Evolutionary conservation across 2,329 filamentous ascomycete species (phyloP).

Genomic region (Tolypocladium tropicale): DNA sequence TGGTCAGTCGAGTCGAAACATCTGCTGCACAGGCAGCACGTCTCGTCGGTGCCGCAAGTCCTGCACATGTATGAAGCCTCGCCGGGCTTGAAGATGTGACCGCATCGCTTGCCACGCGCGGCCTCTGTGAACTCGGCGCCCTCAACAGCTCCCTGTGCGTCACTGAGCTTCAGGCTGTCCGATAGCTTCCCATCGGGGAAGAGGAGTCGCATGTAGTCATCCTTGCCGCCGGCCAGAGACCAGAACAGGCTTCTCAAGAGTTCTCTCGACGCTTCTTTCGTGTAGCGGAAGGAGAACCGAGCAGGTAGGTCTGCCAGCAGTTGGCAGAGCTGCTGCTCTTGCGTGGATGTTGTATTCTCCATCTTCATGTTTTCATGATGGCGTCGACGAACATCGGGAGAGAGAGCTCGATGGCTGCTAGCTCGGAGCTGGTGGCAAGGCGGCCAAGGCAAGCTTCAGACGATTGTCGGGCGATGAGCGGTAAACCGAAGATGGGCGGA

Average conservation of each 20-base stretch:
- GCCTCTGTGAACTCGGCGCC: slow-evolving; percentile 91
- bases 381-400: slow-evolving; percentile 1
- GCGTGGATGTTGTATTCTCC: slow-evolving; percentile 47
- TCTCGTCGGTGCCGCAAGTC: slow-evolving; percentile 90
- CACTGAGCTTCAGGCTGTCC: slow-evolving; percentile 63
- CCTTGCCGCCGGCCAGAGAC: slow-evolving; percentile 67
- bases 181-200: slow-evolving; percentile 67
- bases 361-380: slow-evolving; percentile 28
- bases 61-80: slow-evolving; percentile 92
- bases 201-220: slow-evolving; percentile 65
- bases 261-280: slow-evolving; percentile 55
- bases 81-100: slow-evolving; percentile 91
- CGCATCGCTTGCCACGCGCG: slow-evolving; percentile 85
- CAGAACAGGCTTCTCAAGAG: slow-evolving; percentile 76
- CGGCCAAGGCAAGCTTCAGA: background rate
- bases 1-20: slow-evolving; percentile 97
- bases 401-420: background rate
- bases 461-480: background rate
- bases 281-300: slow-evolving; percentile 66
- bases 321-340: slow-evolving; percentile 76
- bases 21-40: slow-evolving; percentile 84
- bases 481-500: background rate
- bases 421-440: background rate
- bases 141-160: slow-evolving; percentile 85
- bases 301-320: slow-evolving; percentile 70